phyloP scores from a whole-genome alignment of 2,329 filamentous ascomycete species.

The Diplodia sapinea region DNA sequence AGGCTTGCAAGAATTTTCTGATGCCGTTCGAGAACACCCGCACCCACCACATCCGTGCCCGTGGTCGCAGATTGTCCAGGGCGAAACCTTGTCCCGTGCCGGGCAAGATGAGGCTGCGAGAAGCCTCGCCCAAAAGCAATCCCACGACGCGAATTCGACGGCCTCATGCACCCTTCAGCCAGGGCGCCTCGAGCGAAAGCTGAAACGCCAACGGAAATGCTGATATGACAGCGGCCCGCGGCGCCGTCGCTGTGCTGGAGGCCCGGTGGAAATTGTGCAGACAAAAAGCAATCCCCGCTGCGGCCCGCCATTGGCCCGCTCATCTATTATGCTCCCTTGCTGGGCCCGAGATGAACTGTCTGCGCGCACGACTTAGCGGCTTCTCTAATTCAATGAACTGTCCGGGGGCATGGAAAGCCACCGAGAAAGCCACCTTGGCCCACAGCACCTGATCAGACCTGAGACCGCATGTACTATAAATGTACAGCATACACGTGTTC shows the following conservation, averaged over 20 bases:
- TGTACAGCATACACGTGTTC: background rate
- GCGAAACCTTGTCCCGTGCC: conserved; percentile 12
- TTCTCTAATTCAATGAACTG: background rate
- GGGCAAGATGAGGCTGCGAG: background rate
- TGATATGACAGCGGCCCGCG: conserved; percentile 6
- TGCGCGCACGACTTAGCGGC: background rate
- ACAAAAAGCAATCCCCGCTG: conserved; percentile 22
- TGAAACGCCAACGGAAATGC: conserved; percentile 7
- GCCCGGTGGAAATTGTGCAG: conserved; percentile 15
- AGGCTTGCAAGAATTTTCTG: conserved; percentile 14
- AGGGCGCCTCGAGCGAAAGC: background rate
- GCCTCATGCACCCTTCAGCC: conserved; percentile 10
- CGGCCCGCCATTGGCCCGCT: background rate
- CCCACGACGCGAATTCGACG: background rate
- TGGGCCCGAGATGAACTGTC: conserved; percentile 1
- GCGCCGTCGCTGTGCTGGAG: background rate
- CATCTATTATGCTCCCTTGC: conserved; percentile 2
- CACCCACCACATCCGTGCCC: conserved; percentile 1
- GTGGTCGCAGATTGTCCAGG: background rate
- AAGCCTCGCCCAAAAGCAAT: background rate
- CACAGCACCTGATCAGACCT: conserved; percentile 12
- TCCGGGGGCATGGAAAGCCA: background rate
- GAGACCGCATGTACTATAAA: background rate
- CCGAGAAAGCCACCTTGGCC: conserved; percentile 19
- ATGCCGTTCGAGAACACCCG: conserved; percentile 7